These are phyloP conservation scores for Daedalea quercina DNA, from an alignment of 768 basidiomycete species.

Conservation along the genomic window DNA sequence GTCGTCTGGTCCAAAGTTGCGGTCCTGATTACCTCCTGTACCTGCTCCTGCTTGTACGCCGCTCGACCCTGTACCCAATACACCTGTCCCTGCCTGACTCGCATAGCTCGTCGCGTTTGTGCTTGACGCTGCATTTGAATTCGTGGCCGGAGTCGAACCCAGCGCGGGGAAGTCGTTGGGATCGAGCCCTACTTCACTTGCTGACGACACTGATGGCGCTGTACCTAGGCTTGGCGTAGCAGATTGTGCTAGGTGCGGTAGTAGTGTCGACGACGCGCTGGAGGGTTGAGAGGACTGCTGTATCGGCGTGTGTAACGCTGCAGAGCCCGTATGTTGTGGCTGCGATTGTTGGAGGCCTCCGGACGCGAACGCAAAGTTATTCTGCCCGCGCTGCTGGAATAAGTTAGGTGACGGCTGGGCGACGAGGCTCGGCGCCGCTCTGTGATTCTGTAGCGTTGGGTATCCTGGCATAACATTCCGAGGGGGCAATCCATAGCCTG, in stretches of 20 bases:
- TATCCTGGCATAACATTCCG: conserved; percentile 50
- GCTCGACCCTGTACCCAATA: conserved; percentile 33
- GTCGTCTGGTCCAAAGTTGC: conserved; percentile 83
- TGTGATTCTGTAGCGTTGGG: conserved; percentile 54
- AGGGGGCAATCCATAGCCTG: conserved; percentile 56
- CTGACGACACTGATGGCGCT: conserved; percentile 56
- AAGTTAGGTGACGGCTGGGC: conserved; percentile 57
- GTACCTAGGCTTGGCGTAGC: conserved; percentile 35
- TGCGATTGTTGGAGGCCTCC: conserved; percentile 50
- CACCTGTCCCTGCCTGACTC: conserved; percentile 70
- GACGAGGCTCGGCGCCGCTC: conserved; percentile 50
- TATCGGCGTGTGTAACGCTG: conserved; percentile 27
- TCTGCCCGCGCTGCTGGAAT: conserved; percentile 60
- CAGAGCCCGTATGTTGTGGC: conserved; percentile 21
- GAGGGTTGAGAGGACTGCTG: conserved; percentile 35
- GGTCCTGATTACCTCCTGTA: conserved; percentile 34
- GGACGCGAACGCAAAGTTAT: conserved; percentile 62
- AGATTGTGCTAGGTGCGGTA: conserved; percentile 50
- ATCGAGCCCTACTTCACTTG: conserved; percentile 74
- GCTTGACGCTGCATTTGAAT: conserved; percentile 30
- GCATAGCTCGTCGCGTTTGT: conserved; percentile 67
- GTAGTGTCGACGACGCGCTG: conserved; percentile 47
- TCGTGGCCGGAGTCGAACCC: conserved; percentile 50
- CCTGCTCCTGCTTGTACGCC: conserved; percentile 28
- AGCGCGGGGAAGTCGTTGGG: conserved; percentile 87